phyloP scores from a whole-genome alignment of 768 basidiomycete genomes.

The Dioszegia aurantiaca region DNA sequence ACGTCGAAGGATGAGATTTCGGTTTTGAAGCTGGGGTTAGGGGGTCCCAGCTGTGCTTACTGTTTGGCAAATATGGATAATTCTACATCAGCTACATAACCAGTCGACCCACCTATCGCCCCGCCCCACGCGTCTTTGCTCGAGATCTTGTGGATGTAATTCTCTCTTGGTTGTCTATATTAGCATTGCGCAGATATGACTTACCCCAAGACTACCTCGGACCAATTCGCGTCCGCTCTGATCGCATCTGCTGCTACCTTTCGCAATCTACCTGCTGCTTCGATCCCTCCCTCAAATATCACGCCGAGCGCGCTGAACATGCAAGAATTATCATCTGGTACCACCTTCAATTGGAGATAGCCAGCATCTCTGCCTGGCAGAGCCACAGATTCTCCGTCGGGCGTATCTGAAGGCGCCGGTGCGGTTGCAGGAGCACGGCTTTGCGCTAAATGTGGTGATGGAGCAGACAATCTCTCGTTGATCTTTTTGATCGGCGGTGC shows the following conservation, averaged over 20 bases:
- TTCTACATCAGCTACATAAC: conserved; percentile 38
- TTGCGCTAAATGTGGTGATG: conserved; percentile 13
- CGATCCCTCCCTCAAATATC: conserved; percentile 76
- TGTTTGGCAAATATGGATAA: conserved; percentile 78
- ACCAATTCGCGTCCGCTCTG: conserved; percentile 66
- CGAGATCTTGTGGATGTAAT: conserved; percentile 76
- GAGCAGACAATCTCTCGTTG: conserved; percentile 23
- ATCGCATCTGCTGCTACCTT: conserved; percentile 85
- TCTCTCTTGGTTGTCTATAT: conserved; percentile 59
- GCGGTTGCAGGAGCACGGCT: too few relatives aligned
- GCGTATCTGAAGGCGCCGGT: conserved; percentile 21
- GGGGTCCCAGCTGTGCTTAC: conserved; percentile 22
- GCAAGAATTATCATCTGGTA: conserved; percentile 97
- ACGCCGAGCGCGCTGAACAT: conserved; percentile 83
- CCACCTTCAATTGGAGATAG: conserved; percentile 58
- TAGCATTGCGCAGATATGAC: conserved; percentile 5
- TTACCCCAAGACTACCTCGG: conserved; percentile 83
- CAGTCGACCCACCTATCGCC: conserved; percentile 66
- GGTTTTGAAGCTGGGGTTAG: conserved; percentile 59
- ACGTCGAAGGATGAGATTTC: conserved; percentile 91
- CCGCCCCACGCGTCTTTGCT: conserved; percentile 87
- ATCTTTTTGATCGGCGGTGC: conserved; percentile 10
- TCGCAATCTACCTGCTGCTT: conserved; percentile 68
- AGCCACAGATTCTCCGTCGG: conserved; percentile 43
- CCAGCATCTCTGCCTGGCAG: conserved; percentile 42